Evolutionary conservation across 2,329 filamentous ascomycete genomes (phyloP), one percentile per base, ranked within the genome.

Genomic region (Tolypocladium cylindrosporum): DNA sequence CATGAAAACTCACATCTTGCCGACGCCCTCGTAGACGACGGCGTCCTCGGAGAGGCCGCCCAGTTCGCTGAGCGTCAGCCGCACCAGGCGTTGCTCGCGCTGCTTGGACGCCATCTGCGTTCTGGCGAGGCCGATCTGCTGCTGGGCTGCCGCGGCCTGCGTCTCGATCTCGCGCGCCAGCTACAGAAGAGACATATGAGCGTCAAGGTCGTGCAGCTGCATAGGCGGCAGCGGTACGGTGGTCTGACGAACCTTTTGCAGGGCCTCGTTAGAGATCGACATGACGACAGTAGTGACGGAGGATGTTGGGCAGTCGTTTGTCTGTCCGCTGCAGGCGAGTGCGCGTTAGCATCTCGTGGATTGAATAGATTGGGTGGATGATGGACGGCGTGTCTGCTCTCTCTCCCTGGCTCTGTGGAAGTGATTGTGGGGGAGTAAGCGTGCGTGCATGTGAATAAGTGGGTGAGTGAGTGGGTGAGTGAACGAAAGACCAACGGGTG

Each of bases 151-250:
- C 45, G 90, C 77, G 16, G 92, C 92, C 72, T 96, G 94, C 63
- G 87, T 86, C 76, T 97, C 91, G 68, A 97, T 97, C 77, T 97
- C 94, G 73, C 90, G 88, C 67, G 96, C 85, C 61, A 97, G 80
- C 93, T 97, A 64, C 21, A 21, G 24, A 27, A 50, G n/a, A 36
- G 9, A 36, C 16, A 9, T n/a, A 41, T 50, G n/a, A 36, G n/a
- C 24, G 39, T 55, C 27, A 7, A 43, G 11, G 21, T 27, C 19
- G 19, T 27, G 11, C 21, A 16, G 3, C 10, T 14, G 24, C 43
- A 48, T 13, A 10, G 31, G 10, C 8, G 4, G 3, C 9, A 11
- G 27, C 2, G 48, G 27, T 3, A 14, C 10, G 14, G 14, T 50
- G 7, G 14, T 14, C 16, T 37, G 48, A 54, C 74, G 61, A 70